Base-by-base conservation (phyloP, 805 yeast species). In the Ogataea kodamae region DNA sequence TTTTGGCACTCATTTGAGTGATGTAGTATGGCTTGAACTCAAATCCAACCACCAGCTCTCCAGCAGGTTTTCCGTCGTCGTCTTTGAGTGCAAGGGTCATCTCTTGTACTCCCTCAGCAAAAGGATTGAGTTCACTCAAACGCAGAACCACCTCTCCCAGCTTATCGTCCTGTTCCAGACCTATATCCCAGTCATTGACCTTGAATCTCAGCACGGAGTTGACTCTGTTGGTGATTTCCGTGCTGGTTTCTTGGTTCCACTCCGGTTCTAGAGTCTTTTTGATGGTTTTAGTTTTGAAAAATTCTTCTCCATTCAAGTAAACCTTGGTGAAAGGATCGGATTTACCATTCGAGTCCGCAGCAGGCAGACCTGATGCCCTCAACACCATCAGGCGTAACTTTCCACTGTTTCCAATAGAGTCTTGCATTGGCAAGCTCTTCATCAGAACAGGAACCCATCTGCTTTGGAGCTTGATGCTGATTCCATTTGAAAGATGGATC, bases 141-240 rank as follows among this genome's bases (percentile, higher is more conserved):
- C 74, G 70, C 36, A 88, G 55, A 14, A 53, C 48, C 7, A 78
- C 84, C 19, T 64, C 66, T 37, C 97, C 95, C 35, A 92, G 68
- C 43, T 68, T 65, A 59, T 92, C 99, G 59, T 92, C 90, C 40
- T 74, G 75, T 39, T 79, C 87, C 28, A 86, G 78, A 46, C 96
- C 96, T 45, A 90, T 76, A 61, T 92, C 99, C 96, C 97, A 90
- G 57, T 92, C 99, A 52, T 55, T 70, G 10, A 84, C 75, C 37
- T 68, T 73, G 35, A 85, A 67, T 37, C 63, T 65, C 32, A 89
- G 55, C 3, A 59, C 56, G 8, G 84, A 76, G 49, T 76, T 76
- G 36, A 70, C 76, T 54, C 86, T 73, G 56, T 82, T 81, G 15
- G 66, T 52, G 16, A 88, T 65, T 21, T 70, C 72, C 23, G 78